Percentiles rank a stretch among this genome's conserved stretches.
These are phyloP conservation scores for Saccharomycopsis fibuligera DNA, from an alignment of 805 yeast species.

Conservation along the genomic window DNA sequence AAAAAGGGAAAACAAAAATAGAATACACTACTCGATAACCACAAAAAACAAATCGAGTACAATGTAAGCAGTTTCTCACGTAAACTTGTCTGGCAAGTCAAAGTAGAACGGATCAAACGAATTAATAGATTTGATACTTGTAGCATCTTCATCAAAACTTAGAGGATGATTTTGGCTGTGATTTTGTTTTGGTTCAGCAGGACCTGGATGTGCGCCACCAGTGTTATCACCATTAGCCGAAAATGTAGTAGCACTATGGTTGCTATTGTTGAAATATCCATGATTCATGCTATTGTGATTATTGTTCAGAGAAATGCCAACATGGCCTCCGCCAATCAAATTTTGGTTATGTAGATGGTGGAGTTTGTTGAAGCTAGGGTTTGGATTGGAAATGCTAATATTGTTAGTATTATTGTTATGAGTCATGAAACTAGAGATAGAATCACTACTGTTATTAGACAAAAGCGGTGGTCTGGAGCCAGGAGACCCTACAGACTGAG, in stretches of 20 bases:
- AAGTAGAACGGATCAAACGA: constrained; percentile 14
- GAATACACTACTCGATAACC: too few species aligned
- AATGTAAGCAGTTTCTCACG: too few species aligned
- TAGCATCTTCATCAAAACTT: constrained; percentile 12
- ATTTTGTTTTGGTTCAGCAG: too few species aligned
- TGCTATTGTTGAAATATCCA: neutral
- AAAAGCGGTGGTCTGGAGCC: constrained; percentile 1
- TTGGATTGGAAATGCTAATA: neutral
- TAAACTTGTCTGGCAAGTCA: constrained; percentile 1
- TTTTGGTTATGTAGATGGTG: too few species aligned
- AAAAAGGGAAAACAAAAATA: neutral
- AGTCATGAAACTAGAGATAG: constrained; percentile 14
- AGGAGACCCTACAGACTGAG: constrained; percentile 3
- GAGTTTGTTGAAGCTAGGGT: too few species aligned
- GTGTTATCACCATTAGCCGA: too few species aligned
- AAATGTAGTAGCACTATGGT: neutral
- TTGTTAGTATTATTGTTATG: neutral
- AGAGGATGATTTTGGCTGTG: too few species aligned
- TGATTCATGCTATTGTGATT: neutral
- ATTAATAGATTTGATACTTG: constrained; percentile 8
- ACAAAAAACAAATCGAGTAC: too few species aligned
- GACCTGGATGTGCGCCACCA: too few species aligned
- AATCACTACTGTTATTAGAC: constrained; percentile 18
- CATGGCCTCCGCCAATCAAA: constrained; percentile 8
- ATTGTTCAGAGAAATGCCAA: neutral